phyloP scores from a whole-genome alignment of 192 early-diverging fungal genomes.

The Coemansia sp. region DNA sequence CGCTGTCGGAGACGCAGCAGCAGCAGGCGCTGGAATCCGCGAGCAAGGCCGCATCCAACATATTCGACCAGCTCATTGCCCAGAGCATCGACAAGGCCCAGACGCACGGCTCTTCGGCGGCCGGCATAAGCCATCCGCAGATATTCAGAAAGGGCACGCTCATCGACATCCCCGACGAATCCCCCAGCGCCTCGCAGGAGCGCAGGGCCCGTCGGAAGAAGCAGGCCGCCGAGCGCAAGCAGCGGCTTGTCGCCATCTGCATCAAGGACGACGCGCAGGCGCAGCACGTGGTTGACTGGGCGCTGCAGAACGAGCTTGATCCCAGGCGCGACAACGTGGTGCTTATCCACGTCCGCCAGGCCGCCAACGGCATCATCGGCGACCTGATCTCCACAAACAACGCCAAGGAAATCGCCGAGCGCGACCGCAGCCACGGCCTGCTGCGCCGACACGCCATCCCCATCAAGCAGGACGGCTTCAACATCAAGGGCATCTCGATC shows the following conservation, averaged over 20 bases:
- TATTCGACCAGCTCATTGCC: conserved; percentile 30
- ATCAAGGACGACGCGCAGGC: conserved; percentile 38
- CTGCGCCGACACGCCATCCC: conserved; percentile 26
- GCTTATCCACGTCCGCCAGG: conserved; percentile 38
- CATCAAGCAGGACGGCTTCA: conserved; percentile 38
- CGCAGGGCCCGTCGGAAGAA: conserved; percentile 3
- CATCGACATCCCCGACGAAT: conserved; percentile 37
- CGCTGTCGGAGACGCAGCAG: too few species aligned
- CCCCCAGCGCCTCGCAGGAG: conserved; percentile 2
- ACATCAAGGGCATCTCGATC: conserved; percentile 48
- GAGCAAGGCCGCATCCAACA: conserved; percentile 7
- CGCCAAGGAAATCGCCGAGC: conserved; percentile 32
- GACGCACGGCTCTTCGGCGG: conserved; percentile 41
- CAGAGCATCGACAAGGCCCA: conserved; percentile 19
- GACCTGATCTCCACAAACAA: conserved; percentile 33
- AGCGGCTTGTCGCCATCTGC: conserved; percentile 39
- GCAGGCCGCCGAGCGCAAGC: conserved; percentile 11
- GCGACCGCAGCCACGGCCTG: conserved; percentile 31
- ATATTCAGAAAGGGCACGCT: conserved; percentile 45
- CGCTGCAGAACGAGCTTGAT: conserved; percentile 35
- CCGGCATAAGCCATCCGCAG: conserved; percentile 45
- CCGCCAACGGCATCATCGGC: conserved; percentile 40
- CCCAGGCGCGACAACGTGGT: conserved; percentile 34
- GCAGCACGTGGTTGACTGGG: conserved; percentile 24
- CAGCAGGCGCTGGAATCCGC: not conserved